Evolutionary conservation across 768 basidiomycete species (phyloP).

Genomic region (Cystofilobasidium bisporidii): DNA sequence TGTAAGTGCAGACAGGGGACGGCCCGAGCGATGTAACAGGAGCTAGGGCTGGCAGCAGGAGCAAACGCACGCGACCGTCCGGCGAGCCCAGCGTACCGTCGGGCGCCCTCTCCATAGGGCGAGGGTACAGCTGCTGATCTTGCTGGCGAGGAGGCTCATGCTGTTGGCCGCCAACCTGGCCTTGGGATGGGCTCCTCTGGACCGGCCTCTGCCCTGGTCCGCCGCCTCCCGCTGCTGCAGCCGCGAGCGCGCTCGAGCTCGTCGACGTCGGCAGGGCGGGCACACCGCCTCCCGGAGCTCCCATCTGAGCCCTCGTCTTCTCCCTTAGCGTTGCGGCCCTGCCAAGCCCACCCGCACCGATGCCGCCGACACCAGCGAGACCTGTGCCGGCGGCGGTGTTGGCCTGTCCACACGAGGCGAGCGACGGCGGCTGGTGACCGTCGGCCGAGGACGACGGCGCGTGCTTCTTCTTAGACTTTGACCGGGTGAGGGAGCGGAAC

Average conservation of each 20-base stretch:
- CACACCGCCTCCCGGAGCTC: neutral
- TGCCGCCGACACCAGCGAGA: neutral
- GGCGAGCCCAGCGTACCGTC: neutral
- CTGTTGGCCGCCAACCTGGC: too few species aligned
- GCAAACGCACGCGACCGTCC: conserved; percentile 1
- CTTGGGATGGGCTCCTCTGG: too few species aligned
- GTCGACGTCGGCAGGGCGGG: neutral
- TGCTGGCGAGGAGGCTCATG: neutral
- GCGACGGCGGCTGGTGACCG: conserved; percentile 3
- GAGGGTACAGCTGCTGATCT: neutral
- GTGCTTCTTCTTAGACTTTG: conserved; percentile 6
- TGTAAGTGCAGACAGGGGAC: too few species aligned
- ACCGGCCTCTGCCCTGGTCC: neutral
- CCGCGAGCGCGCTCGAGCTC: neutral
- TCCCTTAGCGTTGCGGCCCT: conserved; percentile 1
- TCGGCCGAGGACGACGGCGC: neutral
- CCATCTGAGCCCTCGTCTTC: conserved; percentile 3
- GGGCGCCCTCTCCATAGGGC: neutral
- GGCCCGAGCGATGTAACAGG: too few species aligned
- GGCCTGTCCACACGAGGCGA: neutral
- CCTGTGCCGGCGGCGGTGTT: neutral
- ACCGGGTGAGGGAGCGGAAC: neutral
- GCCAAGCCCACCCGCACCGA: neutral
- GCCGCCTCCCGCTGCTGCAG: neutral
- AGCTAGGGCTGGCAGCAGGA: neutral